Evolutionary conservation across 2,329 filamentous ascomycete genomes (phyloP), one percentile per base, ranked within the genome.

Genomic region (Xylaria sp.): DNA sequence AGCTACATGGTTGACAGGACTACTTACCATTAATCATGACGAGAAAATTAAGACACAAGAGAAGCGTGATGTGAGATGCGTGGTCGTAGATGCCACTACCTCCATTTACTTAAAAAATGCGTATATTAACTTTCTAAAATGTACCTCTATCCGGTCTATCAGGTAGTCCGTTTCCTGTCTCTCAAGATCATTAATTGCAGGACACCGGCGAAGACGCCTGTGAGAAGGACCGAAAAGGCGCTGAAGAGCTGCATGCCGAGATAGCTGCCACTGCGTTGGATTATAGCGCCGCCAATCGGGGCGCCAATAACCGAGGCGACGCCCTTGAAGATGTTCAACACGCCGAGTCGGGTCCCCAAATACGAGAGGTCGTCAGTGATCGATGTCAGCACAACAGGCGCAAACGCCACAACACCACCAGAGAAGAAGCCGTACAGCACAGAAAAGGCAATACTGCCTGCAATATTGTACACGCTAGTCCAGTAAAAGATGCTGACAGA

Each of bases 351-450:
- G 2, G 82, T 84, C 8, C 84, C 84, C 4, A 84, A 65, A 7
- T 78, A 72, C 54, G 75, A 75, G 50, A 82, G 72, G 59, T 85
- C 82, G 0, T 78, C 75, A 1, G 83, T 83, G 31, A 86, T 76
- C 37, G 78, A 79, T 1, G 81, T 80, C 13, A 86, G 74, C 0
- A 82, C 81, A 0, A 83, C 80, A 1, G 82, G 80, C 0, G 82
- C 80, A 28, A 86, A 76, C 4, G 81, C 80, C 56, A 86, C 80
- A 12, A 85, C 77, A 2, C 79, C 81, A 6, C 83, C 83, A 1
- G 83, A 82, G 63, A 84, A 82, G 70, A 86, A 83, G 3, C 85
- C 85, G 67, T 84, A 86, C 58, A 84, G 69, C 1, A 82, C 75
- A 31, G 81, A 80, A 65, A 86, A 84, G 0, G 77, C 78, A 44